Evolutionary conservation across 1,284 basidiomycete species (phyloP).

Genomic region (Neonothopanus nambi): DNA sequence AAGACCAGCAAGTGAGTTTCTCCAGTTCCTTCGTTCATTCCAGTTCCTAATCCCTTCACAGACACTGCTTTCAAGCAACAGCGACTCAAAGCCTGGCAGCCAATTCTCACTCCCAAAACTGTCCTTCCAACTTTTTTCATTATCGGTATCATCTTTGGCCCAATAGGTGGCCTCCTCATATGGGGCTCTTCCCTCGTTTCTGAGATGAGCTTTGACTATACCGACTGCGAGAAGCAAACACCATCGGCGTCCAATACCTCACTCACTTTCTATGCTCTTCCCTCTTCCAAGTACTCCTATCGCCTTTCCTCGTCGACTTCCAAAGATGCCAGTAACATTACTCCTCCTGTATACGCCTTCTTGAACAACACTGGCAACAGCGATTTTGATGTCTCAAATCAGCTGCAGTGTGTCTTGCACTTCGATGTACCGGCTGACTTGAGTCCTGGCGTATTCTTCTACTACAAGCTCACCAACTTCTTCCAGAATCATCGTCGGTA

Average conservation of each 20-base stretch:
- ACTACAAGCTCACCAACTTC: constrained; percentile 96
- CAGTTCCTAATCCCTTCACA: constrained; percentile 25
- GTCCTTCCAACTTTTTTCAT: constrained; percentile 96
- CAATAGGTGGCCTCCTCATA: constrained; percentile 91
- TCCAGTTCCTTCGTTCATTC: constrained; percentile 10
- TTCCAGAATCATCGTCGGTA: constrained; percentile 99
- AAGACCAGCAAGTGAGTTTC: constrained; percentile 80
- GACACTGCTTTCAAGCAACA: constrained; percentile 99
- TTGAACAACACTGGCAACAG: constrained; percentile 48
- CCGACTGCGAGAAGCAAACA: constrained; percentile 77
- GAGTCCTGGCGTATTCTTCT: constrained; percentile 80
- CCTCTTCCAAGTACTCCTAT: constrained; percentile 72
- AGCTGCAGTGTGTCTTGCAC: constrained; percentile 71
- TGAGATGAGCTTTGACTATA: constrained; percentile 96
- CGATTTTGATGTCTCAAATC: constrained; percentile 42
- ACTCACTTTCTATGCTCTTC: constrained; percentile 54
- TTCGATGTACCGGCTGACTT: constrained; percentile 86
- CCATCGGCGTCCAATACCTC: constrained; percentile 41
- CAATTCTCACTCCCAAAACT: constrained; percentile 96
- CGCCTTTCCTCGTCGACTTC: constrained; percentile 61
- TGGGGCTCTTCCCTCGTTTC: constrained; percentile 86
- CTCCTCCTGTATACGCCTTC: constrained; percentile 70
- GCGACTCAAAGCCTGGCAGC: constrained; percentile 99
- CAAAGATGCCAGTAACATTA: constrained; percentile 39
- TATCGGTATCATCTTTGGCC: constrained; percentile 92